A percentile compares a stretch with the other conserved stretches of the same genome.
Conservation (phyloP, 2,329 filamentous ascomycete species). For the Exutisphaerella laricina region DNA sequence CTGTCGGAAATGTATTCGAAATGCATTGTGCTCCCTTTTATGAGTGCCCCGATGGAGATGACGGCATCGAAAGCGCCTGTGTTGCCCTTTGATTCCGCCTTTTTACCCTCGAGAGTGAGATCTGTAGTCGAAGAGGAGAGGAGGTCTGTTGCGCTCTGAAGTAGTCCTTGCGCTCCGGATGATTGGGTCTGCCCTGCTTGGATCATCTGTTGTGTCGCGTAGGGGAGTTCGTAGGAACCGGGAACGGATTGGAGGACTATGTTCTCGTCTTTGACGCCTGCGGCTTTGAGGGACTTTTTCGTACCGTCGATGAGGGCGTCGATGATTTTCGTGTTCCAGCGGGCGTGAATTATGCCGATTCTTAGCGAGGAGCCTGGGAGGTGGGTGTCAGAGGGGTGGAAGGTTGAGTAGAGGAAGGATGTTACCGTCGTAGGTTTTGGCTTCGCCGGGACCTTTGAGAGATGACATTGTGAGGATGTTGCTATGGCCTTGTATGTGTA, state of each 20-base stretch:
- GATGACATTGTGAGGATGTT: conserved; percentile 41
- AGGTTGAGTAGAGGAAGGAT: conserved; percentile 9
- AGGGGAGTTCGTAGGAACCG: conserved; percentile 89
- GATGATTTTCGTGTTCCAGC: conserved; percentile 91
- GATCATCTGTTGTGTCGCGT: conserved; percentile 74
- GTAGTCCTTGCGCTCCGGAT: conserved; percentile 49
- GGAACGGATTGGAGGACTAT: conserved; percentile 87
- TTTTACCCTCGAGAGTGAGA: conserved; percentile 52
- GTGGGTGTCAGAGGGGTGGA: conserved; percentile 1
- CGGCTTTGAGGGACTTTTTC: conserved; percentile 67
- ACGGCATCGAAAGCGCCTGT: conserved; percentile 75
- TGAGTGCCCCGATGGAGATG: conserved; percentile 90
- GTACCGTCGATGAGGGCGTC: conserved; percentile 75
- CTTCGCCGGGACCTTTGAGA: conserved; percentile 59
- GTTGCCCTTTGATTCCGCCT: conserved; percentile 4
- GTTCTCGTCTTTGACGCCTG: conserved; percentile 80
- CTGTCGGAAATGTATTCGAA: conserved; percentile 97
- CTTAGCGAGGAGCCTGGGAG: conserved; percentile 57
- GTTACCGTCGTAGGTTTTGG: conserved; percentile 53
- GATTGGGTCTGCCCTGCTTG: conserved; percentile 58
- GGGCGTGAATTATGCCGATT: conserved; percentile 90
- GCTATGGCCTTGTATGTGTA: background rate
- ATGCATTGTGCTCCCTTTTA: conserved; percentile 99
- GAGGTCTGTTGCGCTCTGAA: conserved; percentile 67
- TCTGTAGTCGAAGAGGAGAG: conserved; percentile 61